Base-by-base conservation (phyloP, 2,329 filamentous ascomycete species). In the Truncatella angustata region DNA sequence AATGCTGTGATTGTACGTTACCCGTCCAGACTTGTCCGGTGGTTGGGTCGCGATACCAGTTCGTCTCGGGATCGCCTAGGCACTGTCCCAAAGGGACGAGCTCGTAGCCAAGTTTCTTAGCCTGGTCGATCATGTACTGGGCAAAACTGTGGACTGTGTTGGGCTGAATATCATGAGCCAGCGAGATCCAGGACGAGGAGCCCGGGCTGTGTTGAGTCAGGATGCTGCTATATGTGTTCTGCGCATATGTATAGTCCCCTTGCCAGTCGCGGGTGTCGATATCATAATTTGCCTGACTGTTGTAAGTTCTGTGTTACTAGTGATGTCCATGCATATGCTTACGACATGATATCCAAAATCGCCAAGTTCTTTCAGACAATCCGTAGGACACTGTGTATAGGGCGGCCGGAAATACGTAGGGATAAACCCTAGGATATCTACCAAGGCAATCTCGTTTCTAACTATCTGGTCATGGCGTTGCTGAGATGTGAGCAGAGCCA, bases 371-470 rank as follows among this genome's bases (percentile, higher is more conserved):
- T 49, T 47, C 36, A 63, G 45, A 46, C 59, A 64, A 18, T 56
- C 59, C n/a, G 49, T 47, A 7, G 59, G 51, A 49, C 64, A 66
- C 14, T 51, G 52, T 14, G 63, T 65, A 52, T 66, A 71, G 1
- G 69, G 69, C 23, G 69, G 66, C 12, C 73, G 65, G 70, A 74
- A 73, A 54, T 77, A 78, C 2, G 74, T 73, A 0, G 76, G 75
- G 50, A 75, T 71, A 44, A 72, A 67, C 11, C 74, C 73, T 5
- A 79, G 56, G 12, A 75, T 66, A 20, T 70, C 66, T 39, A 67
- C 68, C 26, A 78, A 56, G 0, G 75, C 75, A 28, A 74, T 73
- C 62, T 79, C 75, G 52, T 74, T 73, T 50, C 69, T 70, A 24
- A 72, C 57, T 63, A 78, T 74, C 57, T 79, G 71, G 42, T 66